A percentile compares a stretch with the other conserved stretches of the same genome.
Evolutionary conservation across 2,329 filamentous ascomycete species (phyloP).

Genomic region (Neonectria neomacrospora): DNA sequence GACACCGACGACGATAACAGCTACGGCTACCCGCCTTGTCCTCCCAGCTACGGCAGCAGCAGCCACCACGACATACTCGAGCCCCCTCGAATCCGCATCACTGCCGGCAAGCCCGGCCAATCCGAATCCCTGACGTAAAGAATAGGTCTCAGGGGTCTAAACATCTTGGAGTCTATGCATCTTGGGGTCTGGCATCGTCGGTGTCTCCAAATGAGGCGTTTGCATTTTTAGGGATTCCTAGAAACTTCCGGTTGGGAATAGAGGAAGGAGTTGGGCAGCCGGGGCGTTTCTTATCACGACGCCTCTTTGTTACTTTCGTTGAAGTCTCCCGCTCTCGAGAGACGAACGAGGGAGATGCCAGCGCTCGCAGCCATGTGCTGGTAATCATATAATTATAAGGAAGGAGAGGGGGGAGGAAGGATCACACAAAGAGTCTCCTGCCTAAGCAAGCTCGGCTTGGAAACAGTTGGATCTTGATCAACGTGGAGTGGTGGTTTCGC

Average conservation of each 20-base stretch:
- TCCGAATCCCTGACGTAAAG: background rate
- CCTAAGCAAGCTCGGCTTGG: background rate
- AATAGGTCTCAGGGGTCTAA: background rate
- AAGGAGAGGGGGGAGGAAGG: background rate
- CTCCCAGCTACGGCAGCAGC: slow-evolving; percentile 24
- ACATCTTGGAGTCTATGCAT: background rate
- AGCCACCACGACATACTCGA: slow-evolving; percentile 28
- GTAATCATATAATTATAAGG: slow-evolving; percentile 6
- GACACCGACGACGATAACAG: slow-evolving; percentile 29
- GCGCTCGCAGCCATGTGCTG: background rate
- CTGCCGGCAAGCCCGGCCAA: slow-evolving; percentile 30
- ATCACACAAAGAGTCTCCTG: background rate
- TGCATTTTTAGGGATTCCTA: slow-evolving; percentile 2
- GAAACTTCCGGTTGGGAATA: slow-evolving; percentile 4
- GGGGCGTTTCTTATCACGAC: slow-evolving; percentile 8
- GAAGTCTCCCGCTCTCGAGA: background rate
- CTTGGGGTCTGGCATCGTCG: background rate
- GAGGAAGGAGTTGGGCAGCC: slow-evolving; percentile 11
- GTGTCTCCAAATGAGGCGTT: slow-evolving; percentile 6
- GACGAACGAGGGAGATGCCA: background rate
- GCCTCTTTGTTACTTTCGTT: slow-evolving; percentile 3
- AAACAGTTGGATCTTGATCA: background rate
- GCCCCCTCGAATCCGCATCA: slow-evolving; percentile 41
- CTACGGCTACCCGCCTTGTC: slow-evolving; percentile 28
- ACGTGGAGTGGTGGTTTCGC: background rate